Base-by-base conservation (phyloP, 1,139 yeast genomes). In the Blastobotrys niveus region DNA sequence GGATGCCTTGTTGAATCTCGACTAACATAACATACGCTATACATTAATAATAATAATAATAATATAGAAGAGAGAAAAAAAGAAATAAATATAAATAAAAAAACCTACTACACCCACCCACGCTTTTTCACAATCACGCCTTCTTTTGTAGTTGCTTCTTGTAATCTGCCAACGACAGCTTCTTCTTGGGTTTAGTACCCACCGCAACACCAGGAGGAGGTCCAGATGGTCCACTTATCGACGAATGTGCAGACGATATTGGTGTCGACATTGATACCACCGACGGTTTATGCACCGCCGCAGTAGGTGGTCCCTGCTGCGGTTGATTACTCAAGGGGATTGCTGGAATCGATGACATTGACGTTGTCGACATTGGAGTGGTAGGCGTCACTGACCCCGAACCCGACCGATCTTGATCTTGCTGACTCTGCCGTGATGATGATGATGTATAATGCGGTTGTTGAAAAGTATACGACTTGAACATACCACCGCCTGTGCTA, bases 101-200 rank as follows among this genome's bases (percentile, higher is more conserved):
- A 19, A 34, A 4, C 34, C 26, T 19, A n/a, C n/a, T n/a, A n/a
- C n/a, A n/a, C n/a, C n/a, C n/a, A 20, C 31, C 38, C 12, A 18
- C 14, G 5, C 24, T 29, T n/a, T n/a, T n/a, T n/a, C n/a, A n/a
- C n/a, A n/a, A n/a, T n/a, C n/a, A 26, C 10, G 34, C 34, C 30
- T 15, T 29, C 17, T 31, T 41, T 24, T 31, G 30, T 72, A 74
- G 79, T 63, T 80, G 82, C 67, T 78, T 81, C 61, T 80, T 80
- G 62, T 85, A 85, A 59, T 85, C 95, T 1, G 94, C 94, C 64
- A 86, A 80, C 29, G 89, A 82, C 49, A 85, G 67, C 62, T 84
- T 83, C 68, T 85, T 85, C 52, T 73, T 76, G 8, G 68, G 53
- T 21, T 41, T 41, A 9, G 12, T 12, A 20, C n/a, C n/a, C n/a